Evolutionary conservation across 306 rosid genomes (phyloP).

Genomic region (Pyrus pyrifolia): DNA sequence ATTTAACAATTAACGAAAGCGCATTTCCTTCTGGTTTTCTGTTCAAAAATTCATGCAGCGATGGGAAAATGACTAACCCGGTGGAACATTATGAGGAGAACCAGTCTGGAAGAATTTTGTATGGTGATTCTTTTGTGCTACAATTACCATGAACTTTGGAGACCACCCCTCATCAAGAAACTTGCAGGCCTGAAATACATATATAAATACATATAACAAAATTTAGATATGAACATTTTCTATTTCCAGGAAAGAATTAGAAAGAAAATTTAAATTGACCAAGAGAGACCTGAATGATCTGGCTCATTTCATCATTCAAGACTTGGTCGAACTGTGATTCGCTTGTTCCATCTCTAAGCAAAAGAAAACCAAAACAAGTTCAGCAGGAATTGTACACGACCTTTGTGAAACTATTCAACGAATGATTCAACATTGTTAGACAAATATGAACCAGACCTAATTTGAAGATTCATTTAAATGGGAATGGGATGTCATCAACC

Average conservation of each 20-base stretch:
- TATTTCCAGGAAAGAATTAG: background rate
- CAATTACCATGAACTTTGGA: constrained; percentile 71
- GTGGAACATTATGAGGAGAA: constrained; percentile 68
- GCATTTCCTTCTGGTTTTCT: background rate
- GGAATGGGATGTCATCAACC: no score
- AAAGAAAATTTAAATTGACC: background rate
- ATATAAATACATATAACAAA: background rate
- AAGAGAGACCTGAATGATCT: constrained; percentile 55
- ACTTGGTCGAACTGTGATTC: constrained; percentile 87
- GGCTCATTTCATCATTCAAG: constrained; percentile 61
- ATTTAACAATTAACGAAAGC: background rate
- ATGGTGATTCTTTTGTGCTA: constrained; percentile 84
- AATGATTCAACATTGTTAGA: background rate
- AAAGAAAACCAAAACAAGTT: background rate
- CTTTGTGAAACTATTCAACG: background rate
- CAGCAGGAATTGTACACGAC: background rate
- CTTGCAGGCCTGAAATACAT: constrained; percentile 54
- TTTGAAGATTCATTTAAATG: no score
- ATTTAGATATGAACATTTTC: background rate
- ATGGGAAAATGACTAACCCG: constrained; percentile 36
- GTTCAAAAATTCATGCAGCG: background rate
- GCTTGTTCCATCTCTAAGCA: constrained; percentile 76
- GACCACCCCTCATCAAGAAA: constrained; percentile 72
- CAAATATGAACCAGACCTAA: no score
- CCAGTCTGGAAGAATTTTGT: constrained; percentile 69